Evolutionary conservation across 202 grass and related monocot genomes (phyloP), one percentile per base, ranked within the genome.

Genomic region (Elaeis oleifera): DNA sequence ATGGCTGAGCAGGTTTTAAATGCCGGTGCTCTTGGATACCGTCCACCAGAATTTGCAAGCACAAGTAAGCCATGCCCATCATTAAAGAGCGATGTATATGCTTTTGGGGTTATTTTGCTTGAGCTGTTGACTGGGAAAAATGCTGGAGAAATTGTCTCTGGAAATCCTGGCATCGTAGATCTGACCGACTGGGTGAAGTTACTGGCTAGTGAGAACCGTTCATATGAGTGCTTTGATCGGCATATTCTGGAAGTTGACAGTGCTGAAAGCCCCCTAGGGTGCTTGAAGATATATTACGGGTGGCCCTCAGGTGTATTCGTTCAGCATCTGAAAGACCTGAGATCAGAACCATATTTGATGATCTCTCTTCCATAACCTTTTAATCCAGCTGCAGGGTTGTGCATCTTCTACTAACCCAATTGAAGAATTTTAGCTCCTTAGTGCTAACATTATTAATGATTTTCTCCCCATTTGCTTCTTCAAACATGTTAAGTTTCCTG

Each of bases 1-100:
- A 90, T 87, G 76, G 79, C 87, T 1, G 91, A 96, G 57, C 91
- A 96, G 78, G 84, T 96, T 49, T 72, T 96, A 15, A 90, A 96
- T 60, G 83, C 91, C 18, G 87, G 91, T 2, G 91, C 87, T 21
- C 78, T 96, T 6, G 91, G 91, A 6, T 96, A 96, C 54, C 86
- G 85, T 11, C 87, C 91, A 15, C 91, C 91, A 0, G 91, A 96
- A 70, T 90, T 96, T 62, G 80, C 84, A 4, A 87, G 84, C 79
- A 88, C 91, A 13, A 78, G 75, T 20, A 96, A 96, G 76, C 91
- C 87, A 19, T 90, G 76, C 53, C 91, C 87, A 11, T 90, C 91
- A 63, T 56, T 96, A 16, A 96, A 96, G 75, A 88, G 83, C 3
- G 91, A 96, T 5, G 87, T 96, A 18, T 96, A 96, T 0, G 91